phyloP scores from a whole-genome alignment of 495 filamentous ascomycete genomes.

The Xylona heveae region DNA sequence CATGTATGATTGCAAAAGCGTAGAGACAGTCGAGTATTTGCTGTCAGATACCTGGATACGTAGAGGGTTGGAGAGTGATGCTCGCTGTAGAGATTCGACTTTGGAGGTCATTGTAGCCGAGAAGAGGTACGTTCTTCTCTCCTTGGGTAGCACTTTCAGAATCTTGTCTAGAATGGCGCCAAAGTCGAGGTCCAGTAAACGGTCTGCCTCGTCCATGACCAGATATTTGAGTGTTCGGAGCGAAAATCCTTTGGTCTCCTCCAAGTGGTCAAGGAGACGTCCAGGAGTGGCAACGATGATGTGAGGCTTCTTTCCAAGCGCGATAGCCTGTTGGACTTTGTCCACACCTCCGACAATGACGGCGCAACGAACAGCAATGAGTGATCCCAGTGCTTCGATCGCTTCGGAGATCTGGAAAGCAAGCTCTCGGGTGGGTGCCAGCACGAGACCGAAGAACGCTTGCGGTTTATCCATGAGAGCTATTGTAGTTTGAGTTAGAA shows the following conservation, averaged over 20 bases:
- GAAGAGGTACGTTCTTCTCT: constrained; percentile 72
- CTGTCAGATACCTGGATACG: constrained; percentile 50
- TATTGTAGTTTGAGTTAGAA: constrained; percentile 5
- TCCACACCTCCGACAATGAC: constrained; percentile 86
- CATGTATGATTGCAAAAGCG: constrained; percentile 59
- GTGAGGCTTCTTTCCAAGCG: constrained; percentile 80
- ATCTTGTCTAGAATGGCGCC: constrained; percentile 84
- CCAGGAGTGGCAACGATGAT: constrained; percentile 79
- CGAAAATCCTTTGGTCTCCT: constrained; percentile 92
- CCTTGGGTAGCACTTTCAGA: constrained; percentile 67
- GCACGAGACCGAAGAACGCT: constrained; percentile 53
- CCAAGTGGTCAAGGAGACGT: constrained; percentile 75
- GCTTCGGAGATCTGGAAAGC: constrained; percentile 74
- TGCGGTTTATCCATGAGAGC: constrained; percentile 66
- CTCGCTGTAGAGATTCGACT: constrained; percentile 77
- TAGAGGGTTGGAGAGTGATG: constrained; percentile 59
- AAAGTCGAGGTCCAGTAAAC: constrained; percentile 85
- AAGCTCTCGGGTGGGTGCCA: constrained; percentile 83
- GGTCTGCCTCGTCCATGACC: constrained; percentile 89
- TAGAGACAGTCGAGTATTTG: constrained; percentile 78
- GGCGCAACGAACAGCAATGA: constrained; percentile 58
- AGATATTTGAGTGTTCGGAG: constrained; percentile 60
- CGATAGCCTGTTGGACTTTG: constrained; percentile 75
- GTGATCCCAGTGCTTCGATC: constrained; percentile 64
- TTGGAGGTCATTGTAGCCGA: constrained; percentile 85